phyloP scores from a whole-genome alignment of 129 eudicot genomes.

The Pulicaria dysenterica region DNA sequence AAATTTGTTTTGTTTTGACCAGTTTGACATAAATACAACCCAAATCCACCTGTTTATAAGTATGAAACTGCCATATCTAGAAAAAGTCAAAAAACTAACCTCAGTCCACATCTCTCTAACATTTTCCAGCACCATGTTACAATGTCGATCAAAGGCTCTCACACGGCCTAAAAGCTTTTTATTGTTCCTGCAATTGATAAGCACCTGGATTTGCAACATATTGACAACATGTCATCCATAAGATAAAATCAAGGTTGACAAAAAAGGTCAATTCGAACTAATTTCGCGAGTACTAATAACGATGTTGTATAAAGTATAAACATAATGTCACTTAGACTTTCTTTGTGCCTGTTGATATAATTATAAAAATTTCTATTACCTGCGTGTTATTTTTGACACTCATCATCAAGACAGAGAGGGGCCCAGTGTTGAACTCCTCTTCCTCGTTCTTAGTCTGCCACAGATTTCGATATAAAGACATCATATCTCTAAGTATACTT shows the following conservation, averaged over 20 bases:
- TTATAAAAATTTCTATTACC: constrained; percentile 35
- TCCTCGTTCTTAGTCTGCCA: constrained; percentile 78
- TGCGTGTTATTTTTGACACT: constrained; percentile 90
- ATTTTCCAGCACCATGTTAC: constrained; percentile 95
- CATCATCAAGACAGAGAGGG: constrained; percentile 88
- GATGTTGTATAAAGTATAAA: background rate
- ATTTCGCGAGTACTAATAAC: background rate
- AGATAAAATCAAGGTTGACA: background rate
- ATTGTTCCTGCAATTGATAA: constrained; percentile 86
- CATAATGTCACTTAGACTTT: background rate
- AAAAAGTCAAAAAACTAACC: constrained; percentile 59
- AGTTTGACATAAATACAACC: no score
- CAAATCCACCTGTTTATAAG: no score
- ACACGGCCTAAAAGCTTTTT: constrained; percentile 88
- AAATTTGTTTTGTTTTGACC: no score
- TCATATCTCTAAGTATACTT: no score
- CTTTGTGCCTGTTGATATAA: background rate
- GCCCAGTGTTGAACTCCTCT: constrained; percentile 92
- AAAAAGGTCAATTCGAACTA: background rate
- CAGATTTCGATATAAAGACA: background rate
- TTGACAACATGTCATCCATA: constrained; percentile 1
- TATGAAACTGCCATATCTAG: background rate
- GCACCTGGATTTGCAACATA: constrained; percentile 44
- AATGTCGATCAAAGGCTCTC: constrained; percentile 93
- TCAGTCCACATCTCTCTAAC: constrained; percentile 98